Base-by-base conservation (phyloP, 345 rosid species). In the Nephelium lappaceum region DNA sequence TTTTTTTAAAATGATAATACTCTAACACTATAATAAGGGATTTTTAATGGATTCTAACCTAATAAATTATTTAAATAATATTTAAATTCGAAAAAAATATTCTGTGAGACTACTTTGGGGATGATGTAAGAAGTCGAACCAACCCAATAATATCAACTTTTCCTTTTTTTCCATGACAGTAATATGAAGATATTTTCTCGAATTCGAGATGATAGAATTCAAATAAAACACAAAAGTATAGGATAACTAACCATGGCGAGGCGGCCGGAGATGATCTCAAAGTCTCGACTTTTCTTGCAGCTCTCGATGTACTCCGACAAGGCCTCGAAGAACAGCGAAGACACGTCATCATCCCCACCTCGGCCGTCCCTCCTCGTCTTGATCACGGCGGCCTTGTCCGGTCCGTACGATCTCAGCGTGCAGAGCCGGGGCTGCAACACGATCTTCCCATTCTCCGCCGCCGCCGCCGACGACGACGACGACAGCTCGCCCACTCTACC, bases 261-360 rank as follows among this genome's bases (percentile, higher is more conserved):
- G 49, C 99, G 86, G 18, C 99, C 99, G 0, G 96, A 91, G 81
- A 95, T 88, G 72, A 92, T 95, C 88, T 95, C 99, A 15, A 95
- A 89, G 68, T 95, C 96, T 0, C 85, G 98, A 75, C 97, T 95
- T 83, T 92, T 92, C 87, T 87, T 90, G 21, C 95, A 87, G 84
- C 97, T 95, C 78, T 95, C 99, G 0, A 95, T 90, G 79, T 95
- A 95, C 77, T 92, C 95, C 47, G 97, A 92, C 68, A 93, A 81
- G 0, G 87, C 88, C 80, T 90, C 96, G 27, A 93, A 93, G 78
- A 93, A 93, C 58, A 93, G 86, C 11, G 93, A 84, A 45, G 94
- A 83, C 58, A 82, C 85, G 62, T 79, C 84, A 19, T 79, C 84
- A 19, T 78, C 87, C 1, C 85, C 10, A 45, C 76, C 87, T 1